phyloP scores from a whole-genome alignment of 495 filamentous ascomycete species.

The Venustampulla echinocandica region DNA sequence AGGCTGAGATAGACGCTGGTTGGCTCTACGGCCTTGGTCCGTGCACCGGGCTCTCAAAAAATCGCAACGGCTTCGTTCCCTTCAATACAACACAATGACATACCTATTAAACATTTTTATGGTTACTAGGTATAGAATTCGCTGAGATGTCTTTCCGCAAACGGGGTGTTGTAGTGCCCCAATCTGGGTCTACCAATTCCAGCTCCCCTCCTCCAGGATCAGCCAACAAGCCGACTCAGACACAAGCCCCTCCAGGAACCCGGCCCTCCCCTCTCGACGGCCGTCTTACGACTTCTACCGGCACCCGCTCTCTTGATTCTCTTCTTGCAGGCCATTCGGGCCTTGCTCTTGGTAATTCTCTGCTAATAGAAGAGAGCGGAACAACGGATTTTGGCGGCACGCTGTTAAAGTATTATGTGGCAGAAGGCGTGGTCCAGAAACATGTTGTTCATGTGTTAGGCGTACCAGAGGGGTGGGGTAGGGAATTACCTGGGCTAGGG shows the following conservation, averaged over 20 bases:
- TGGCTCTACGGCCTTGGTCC: background rate
- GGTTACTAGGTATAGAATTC: no score
- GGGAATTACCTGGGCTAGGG: conserved; percentile 68
- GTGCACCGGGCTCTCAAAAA: conserved; percentile 2
- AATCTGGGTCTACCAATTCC: conserved; percentile 18
- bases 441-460: conserved; percentile 83
- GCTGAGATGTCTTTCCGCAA: conserved; percentile 94
- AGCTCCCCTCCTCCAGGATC: conserved; percentile 24
- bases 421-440: conserved; percentile 87
- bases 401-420: conserved; percentile 81
- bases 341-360: conserved; percentile 66
- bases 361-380: conserved; percentile 85
- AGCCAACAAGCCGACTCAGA: conserved; percentile 22
- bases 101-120: background rate
- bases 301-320: conserved; percentile 72
- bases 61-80: background rate
- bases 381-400: conserved; percentile 89
- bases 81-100: background rate
- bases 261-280: conserved; percentile 87
- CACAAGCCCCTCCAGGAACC: conserved; percentile 51
- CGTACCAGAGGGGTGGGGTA: conserved; percentile 66
- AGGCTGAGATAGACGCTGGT: background rate
- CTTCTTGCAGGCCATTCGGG: conserved; percentile 86
- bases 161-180: conserved; percentile 63
- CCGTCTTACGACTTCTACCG: conserved; percentile 82